Conservation (phyloP, 371 early-diverging fungal genomes). For the Mortierella sp. region DNA sequence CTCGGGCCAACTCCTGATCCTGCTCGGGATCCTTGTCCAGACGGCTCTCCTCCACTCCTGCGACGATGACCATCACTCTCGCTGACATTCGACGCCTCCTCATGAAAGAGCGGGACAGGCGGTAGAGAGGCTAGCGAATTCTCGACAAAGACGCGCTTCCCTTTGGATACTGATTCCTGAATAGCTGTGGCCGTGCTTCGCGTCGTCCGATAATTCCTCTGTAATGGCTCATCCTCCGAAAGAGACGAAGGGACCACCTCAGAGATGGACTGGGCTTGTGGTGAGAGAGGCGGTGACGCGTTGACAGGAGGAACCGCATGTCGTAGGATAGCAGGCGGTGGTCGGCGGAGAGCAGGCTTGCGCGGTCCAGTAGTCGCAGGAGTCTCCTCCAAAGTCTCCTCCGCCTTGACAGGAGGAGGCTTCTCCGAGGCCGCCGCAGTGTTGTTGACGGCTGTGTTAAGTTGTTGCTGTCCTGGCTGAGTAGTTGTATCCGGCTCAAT, state of each 20-base stretch:
- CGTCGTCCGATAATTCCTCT: background rate
- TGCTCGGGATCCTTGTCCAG: background rate
- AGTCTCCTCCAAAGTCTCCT: background rate
- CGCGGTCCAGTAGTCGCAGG: background rate
- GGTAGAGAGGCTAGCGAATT: conserved; percentile 15
- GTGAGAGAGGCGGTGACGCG: conserved; percentile 7
- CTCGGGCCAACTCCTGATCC: background rate
- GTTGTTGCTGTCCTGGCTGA: background rate
- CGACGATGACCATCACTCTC: background rate
- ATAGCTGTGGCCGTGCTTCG: background rate
- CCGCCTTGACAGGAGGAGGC: background rate
- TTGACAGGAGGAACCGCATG: background rate
- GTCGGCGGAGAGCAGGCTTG: conserved; percentile 24
- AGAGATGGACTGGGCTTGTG: background rate
- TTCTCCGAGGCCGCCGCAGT: background rate
- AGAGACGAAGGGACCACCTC: conserved; percentile 12
- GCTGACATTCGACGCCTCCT: background rate
- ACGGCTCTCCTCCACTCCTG: background rate
- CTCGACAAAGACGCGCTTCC: conserved; percentile 8
- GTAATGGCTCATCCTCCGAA: background rate
- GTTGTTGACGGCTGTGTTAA: background rate
- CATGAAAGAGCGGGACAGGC: conserved; percentile 16
- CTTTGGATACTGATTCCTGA: background rate
- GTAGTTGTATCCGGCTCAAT: background rate
- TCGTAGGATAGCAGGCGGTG: conserved; percentile 13